A percentile compares a stretch with the other conserved stretches of the same genome.
Conservation (phyloP, 495 filamentous ascomycete species). For the Thermothielavioides terrestris region DNA sequence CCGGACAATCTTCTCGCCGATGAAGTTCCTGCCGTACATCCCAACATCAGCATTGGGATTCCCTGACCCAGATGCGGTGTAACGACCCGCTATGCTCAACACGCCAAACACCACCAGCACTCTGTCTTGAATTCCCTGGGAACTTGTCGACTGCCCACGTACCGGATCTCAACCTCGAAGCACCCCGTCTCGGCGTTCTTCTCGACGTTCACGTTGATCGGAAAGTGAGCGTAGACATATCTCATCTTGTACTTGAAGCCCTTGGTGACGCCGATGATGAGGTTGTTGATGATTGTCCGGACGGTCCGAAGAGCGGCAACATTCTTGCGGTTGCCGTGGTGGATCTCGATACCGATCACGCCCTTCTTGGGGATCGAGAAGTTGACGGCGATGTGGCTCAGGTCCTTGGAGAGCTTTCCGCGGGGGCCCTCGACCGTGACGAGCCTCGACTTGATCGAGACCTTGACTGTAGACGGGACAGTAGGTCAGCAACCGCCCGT, state of each 20-base stretch:
- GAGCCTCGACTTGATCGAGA: conserved; percentile 88
- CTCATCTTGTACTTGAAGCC: conserved; percentile 99
- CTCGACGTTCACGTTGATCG: conserved; percentile 99
- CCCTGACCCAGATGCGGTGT: too few species aligned
- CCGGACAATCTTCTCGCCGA: conserved; percentile 99
- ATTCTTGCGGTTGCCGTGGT: conserved; percentile 95
- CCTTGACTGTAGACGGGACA: conserved; percentile 61
- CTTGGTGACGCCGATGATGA: conserved; percentile 95
- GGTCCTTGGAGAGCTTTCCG: conserved; percentile 92
- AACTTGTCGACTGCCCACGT: conserved; percentile 33
- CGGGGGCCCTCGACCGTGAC: conserved; percentile 95
- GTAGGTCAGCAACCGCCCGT: conserved; percentile 31
- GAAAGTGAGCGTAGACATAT: conserved; percentile 99
- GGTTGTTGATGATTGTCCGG: conserved; percentile 93
- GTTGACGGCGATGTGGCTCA: conserved; percentile 91
- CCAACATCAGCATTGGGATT: conserved; percentile 20
- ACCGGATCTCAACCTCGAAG: conserved; percentile 94
- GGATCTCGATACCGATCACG: conserved; percentile 88
- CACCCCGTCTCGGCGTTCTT: conserved; percentile 87
- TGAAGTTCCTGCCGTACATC: conserved; percentile 70
- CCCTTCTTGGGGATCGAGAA: conserved; percentile 75
- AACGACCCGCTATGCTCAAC: too few species aligned
- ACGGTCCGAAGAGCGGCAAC: conserved; percentile 97
- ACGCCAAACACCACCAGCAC: too few species aligned
- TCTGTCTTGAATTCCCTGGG: not conserved